Evolutionary conservation across 23 red algal genomes (phyloP), one percentile per base, ranked within the genome.

Genomic region (Gracilaria domingensis): DNA sequence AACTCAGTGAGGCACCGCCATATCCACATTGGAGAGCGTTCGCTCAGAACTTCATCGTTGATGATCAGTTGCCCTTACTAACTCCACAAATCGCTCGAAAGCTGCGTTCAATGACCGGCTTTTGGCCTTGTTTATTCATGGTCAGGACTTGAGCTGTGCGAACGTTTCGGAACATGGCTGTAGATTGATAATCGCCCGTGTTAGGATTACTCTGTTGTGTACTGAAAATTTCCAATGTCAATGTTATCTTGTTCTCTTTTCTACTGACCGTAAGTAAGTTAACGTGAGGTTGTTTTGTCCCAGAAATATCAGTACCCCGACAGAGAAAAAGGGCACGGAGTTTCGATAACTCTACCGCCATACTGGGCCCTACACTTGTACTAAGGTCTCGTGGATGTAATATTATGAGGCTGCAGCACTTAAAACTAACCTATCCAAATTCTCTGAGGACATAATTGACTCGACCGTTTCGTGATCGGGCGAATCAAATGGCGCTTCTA

Each of bases 51-150:
- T 36, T 36, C 30, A 18, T 69, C 32, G 64, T 69, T 69, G 64
- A 69, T 32, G 64, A 18, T 69, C 30, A 24, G 64, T 17, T 69
- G 64, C 33, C 64, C 30, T 0, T 69, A 69, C 64, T 69, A 69
- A 69, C 64, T 69, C 64, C 64, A 17, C 64, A 69, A 36, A 69
- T 69, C 32, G 33, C 30, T 8, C 0, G 36, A 12, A 69, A 38
- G 64, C 18, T 18, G 26, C 1, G 26, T 69, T 69, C 33, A 12
- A 36, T 4, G 33, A 16, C 64, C 64, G 64, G 9, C 6, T 9
- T 23, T 37, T 69, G 64, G 64, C 32, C 64, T 13, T 32, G 11
- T 12, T 37, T 69, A 69, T 69, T 69, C 64, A 69, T 69, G 28
- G 64, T 18, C 3, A 32, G 64, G 32, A 14, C 64, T 69, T 69